Evolutionary conservation across 768 basidiomycete genomes (phyloP).

Genomic region (Leucocoprinus birnbaumii): DNA sequence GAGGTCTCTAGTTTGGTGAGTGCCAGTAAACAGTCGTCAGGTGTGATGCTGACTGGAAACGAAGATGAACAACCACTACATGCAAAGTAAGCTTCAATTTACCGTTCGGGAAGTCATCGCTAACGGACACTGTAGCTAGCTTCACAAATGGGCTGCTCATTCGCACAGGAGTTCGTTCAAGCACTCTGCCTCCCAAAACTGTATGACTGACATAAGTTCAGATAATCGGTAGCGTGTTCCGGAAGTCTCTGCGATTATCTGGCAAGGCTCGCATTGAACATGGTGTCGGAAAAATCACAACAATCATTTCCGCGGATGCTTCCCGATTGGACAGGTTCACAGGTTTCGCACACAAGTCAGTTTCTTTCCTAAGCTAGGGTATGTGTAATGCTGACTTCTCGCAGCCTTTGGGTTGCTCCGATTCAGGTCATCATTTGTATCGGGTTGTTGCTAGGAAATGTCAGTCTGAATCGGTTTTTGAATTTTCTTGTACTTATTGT

Average conservation of each 20-base stretch:
- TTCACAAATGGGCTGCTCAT: conserved; percentile 47
- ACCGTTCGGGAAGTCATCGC: background rate
- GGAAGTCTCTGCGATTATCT: conserved; percentile 68
- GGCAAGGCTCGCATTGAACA: conserved; percentile 55
- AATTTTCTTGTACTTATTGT: background rate
- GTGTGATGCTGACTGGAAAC: background rate
- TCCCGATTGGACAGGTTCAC: conserved; percentile 50
- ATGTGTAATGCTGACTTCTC: background rate
- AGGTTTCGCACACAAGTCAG: conserved; percentile 40
- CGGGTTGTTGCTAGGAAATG: conserved; percentile 58
- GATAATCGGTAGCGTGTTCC: conserved; percentile 49
- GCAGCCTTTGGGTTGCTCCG: conserved; percentile 59
- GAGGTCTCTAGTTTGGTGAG: conserved; percentile 39
- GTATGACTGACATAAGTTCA: conserved; percentile 11
- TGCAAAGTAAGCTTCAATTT: conserved; percentile 26
- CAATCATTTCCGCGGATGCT: conserved; percentile 66
- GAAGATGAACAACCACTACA: conserved; percentile 44
- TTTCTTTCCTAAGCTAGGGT: conserved; percentile 2
- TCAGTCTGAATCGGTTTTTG: conserved; percentile 23
- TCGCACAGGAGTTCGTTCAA: conserved; percentile 39
- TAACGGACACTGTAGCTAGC: conserved; percentile 25
- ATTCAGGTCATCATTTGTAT: conserved; percentile 60
- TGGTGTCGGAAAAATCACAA: conserved; percentile 65
- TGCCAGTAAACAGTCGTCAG: conserved; percentile 1
- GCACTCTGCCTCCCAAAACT: background rate